Conservation (phyloP, 176 grass and related monocot species). For the Guadua angustifolia region DNA sequence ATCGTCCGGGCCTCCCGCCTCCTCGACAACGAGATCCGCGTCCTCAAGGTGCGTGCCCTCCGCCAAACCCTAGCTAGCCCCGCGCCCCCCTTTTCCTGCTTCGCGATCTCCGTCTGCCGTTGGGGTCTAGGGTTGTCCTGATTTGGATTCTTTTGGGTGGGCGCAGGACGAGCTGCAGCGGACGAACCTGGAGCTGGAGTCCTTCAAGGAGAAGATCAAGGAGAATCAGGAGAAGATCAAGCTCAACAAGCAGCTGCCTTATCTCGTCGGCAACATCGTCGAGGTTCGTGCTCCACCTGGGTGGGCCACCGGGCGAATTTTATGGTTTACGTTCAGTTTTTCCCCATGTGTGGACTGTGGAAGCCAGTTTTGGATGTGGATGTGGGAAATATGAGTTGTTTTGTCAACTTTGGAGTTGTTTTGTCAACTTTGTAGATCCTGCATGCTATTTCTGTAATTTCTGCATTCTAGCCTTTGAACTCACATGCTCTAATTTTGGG, state of each 20-base stretch:
- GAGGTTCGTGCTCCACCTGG: slow-evolving; percentile 47
- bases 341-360: too few species aligned
- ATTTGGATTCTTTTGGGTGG: not conserved
- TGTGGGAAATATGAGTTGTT: not conserved
- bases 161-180: slow-evolving; percentile 73
- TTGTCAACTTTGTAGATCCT: not conserved
- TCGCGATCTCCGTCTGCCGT: not conserved
- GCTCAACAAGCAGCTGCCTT: slow-evolving; percentile 79
- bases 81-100: not conserved
- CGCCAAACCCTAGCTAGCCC: slow-evolving; percentile 31
- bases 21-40: slow-evolving; percentile 87
- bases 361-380: not conserved
- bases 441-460: not conserved
- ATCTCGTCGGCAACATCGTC: slow-evolving; percentile 87
- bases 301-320: too few species aligned
- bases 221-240: slow-evolving; percentile 93
- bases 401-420: not conserved
- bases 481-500: not conserved
- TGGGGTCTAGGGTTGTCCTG: not conserved
- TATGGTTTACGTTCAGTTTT: too few species aligned
- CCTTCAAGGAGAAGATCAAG: slow-evolving; percentile 76
- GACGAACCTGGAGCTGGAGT: slow-evolving; percentile 67
- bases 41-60: slow-evolving; percentile 59
- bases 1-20: slow-evolving; percentile 62
- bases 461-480: not conserved